phyloP scores from a whole-genome alignment of 768 basidiomycete species.

The Trametes cinnabarina region DNA sequence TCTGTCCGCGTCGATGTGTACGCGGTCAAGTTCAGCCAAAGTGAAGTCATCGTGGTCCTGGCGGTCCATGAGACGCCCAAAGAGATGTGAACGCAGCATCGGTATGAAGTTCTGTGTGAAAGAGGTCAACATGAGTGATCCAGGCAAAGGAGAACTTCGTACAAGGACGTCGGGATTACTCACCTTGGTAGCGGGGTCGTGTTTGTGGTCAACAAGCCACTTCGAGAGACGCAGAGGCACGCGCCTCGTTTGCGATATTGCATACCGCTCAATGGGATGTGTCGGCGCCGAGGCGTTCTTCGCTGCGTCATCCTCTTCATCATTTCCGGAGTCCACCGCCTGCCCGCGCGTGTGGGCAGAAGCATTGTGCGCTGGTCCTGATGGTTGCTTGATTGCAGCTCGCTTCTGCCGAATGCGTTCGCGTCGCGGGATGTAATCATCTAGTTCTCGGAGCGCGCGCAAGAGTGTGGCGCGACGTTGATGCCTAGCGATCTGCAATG shows the following conservation, averaged over 20 bases:
- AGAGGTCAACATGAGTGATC: neutral
- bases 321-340: too few species aligned
- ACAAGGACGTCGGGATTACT: neutral
- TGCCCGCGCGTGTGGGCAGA: too few species aligned
- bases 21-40: neutral
- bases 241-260: too few species aligned
- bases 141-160: neutral
- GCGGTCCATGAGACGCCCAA: neutral
- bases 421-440: neutral
- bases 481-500: conserved; percentile 15
- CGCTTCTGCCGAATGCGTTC: neutral
- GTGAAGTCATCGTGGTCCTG: neutral
- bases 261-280: too few species aligned
- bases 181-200: neutral
- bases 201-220: neutral
- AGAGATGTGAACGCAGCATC: neutral
- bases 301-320: too few species aligned
- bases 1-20: conserved; percentile 19
- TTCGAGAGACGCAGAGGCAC: too few species aligned
- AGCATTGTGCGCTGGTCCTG: too few species aligned
- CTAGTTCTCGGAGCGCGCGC: neutral
- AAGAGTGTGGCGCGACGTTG: neutral
- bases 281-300: too few species aligned
- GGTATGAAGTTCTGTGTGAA: neutral
- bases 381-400: too few species aligned